Evolutionary conservation across 169 alveolate species (phyloP).

Genomic region (Plasmodium knowlesi): DNA sequence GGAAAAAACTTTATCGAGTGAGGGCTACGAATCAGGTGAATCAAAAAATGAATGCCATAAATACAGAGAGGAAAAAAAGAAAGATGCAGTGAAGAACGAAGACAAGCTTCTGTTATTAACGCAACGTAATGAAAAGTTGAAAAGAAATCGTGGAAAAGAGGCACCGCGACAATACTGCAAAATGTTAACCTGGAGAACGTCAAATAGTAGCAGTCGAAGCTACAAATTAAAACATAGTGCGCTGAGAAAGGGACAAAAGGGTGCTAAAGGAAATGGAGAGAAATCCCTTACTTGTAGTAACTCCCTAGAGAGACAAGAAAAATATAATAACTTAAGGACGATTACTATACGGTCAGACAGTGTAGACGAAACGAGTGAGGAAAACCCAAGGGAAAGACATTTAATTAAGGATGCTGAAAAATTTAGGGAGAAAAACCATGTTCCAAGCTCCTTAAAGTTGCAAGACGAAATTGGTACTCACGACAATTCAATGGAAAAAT

Average conservation of each 20-base stretch:
- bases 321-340: slow-evolving; percentile 24
- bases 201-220: not conserved
- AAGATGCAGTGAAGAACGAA: not conserved
- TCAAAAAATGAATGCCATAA: not conserved
- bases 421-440: not conserved
- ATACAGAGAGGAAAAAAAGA: not conserved
- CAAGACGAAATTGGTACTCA: not conserved
- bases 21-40: not conserved
- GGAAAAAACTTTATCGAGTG: not conserved
- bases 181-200: not conserved
- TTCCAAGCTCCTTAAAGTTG: not conserved
- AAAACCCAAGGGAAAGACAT: not conserved
- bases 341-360: slow-evolving; percentile 41
- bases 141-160: not conserved
- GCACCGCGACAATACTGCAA: not conserved
- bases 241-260: not conserved
- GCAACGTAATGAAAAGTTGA: not conserved
- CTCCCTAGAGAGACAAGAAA: not conserved
- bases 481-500: not conserved
- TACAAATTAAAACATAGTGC: not conserved
- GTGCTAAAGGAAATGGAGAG: not conserved
- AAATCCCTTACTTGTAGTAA: not conserved
- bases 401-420: not conserved
- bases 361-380: not conserved
- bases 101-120: not conserved